phyloP scores from a whole-genome alignment of 768 basidiomycete genomes.

The Russula abietina region DNA sequence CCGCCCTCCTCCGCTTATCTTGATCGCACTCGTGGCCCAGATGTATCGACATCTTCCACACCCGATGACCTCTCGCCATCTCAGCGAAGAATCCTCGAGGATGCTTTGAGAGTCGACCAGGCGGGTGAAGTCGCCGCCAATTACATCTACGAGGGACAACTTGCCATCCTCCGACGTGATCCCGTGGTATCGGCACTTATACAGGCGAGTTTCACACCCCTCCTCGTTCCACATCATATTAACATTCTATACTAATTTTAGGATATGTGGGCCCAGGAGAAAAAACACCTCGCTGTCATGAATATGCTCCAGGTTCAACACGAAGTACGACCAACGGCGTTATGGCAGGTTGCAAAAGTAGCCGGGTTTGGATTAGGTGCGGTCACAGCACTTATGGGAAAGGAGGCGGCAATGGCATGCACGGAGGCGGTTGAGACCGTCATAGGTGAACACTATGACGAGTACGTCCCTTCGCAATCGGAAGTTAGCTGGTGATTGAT shows the following conservation, averaged over 20 bases:
- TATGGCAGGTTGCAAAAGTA: slow-evolving; percentile 79
- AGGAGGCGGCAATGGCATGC: slow-evolving; percentile 95
- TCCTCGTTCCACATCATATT: slow-evolving; percentile 4
- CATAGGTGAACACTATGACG: slow-evolving; percentile 97
- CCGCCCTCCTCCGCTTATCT: slow-evolving; percentile 47
- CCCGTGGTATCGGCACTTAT: slow-evolving; percentile 55
- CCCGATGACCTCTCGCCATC: slow-evolving; percentile 45
- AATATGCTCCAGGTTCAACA: slow-evolving; percentile 82
- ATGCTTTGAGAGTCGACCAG: slow-evolving; percentile 84
- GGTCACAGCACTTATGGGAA: slow-evolving; percentile 79
- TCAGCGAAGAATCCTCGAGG: slow-evolving; percentile 50
- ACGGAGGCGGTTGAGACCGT: slow-evolving; percentile 97
- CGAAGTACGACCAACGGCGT: slow-evolving; percentile 70
- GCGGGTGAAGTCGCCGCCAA: slow-evolving; percentile 95
- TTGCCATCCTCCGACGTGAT: slow-evolving; percentile 63
- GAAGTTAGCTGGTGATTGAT: neutral
- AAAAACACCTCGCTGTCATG: slow-evolving; percentile 84
- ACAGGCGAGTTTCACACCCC: slow-evolving; percentile 46
- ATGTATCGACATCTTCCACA: slow-evolving; percentile 46
- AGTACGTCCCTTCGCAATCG: slow-evolving; percentile 50
- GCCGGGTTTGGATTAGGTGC: slow-evolving; percentile 86
- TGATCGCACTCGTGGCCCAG: slow-evolving; percentile 32
- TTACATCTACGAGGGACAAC: slow-evolving; percentile 90
- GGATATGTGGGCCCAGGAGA: slow-evolving; percentile 98
- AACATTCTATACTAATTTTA: slow-evolving; percentile 30